A percentile compares a stretch with the other conserved stretches of the same genome.
phyloP scores from a whole-genome alignment of 2,329 filamentous ascomycete genomes.

The Coniochaeta hoffmannii region DNA sequence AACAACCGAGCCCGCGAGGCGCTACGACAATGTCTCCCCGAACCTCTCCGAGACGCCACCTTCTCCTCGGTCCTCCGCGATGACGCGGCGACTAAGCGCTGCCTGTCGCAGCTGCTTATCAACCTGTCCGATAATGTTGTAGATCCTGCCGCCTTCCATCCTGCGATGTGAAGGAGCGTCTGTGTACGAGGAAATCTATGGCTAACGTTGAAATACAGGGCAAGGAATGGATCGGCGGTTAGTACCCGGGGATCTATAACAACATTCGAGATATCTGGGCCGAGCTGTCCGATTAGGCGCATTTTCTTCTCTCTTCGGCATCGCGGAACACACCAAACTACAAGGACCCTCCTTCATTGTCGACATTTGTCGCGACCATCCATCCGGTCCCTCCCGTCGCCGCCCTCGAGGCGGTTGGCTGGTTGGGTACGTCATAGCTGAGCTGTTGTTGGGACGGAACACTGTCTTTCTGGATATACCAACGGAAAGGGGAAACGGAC shows the following conservation, averaged over 20 bases:
- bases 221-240: not conserved
- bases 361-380: not conserved
- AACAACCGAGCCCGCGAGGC: slow-evolving; percentile 94
- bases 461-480: not conserved
- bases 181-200: not conserved
- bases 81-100: slow-evolving; percentile 95
- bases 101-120: slow-evolving; percentile 92
- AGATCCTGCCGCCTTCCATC: not conserved
- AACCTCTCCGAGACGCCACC: slow-evolving; percentile 96
- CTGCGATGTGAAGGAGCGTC: not conserved
- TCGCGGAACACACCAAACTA: not conserved
- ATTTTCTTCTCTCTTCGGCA: not conserved
- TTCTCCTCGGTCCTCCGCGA: slow-evolving; percentile 95
- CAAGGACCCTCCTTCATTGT: not conserved
- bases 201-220: not conserved
- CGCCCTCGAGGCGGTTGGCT: not conserved
- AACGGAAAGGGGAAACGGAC: not conserved
- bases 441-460: not conserved
- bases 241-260: not conserved
- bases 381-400: not conserved
- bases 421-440: not conserved
- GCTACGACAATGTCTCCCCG: slow-evolving; percentile 88
- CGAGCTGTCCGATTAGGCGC: not conserved
- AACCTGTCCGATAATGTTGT: slow-evolving; percentile 48
- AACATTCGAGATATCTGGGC: too few relatives aligned